Conservation (phyloP, 208 protist genomes). For the Acanthamoeba divionensis region DNA sequence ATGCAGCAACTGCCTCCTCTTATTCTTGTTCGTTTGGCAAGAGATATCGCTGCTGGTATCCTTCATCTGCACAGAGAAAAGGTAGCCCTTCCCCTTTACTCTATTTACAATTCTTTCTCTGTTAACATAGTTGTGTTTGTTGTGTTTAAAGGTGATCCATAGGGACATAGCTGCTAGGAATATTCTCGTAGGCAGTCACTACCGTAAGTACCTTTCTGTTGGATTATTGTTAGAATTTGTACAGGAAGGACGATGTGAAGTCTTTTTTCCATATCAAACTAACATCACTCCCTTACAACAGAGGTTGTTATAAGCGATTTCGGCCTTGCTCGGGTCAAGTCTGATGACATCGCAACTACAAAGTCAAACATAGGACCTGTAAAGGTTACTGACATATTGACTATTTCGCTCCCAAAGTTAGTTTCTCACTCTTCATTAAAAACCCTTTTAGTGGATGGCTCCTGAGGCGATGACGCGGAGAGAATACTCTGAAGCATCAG, state of each 20-base stretch:
- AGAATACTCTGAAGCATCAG: conserved; percentile 43
- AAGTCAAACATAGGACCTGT: not conserved
- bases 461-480: conserved; percentile 1
- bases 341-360: not conserved
- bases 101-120: too few species aligned
- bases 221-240: not conserved
- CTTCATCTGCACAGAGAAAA: conserved; percentile 51
- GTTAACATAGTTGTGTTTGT: not conserved
- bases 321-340: not conserved
- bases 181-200: not conserved
- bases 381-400: conserved; percentile 1
- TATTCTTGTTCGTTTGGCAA: not conserved
- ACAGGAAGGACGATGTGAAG: too few species aligned
- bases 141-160: not conserved
- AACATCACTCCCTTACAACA: not conserved
- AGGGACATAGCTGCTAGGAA: conserved; percentile 10
- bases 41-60: conserved; percentile 30
- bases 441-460: conserved; percentile 19
- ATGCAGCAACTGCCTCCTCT: not conserved
- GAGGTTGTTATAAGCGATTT: conserved; percentile 35
- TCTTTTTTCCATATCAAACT: not conserved
- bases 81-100: too few species aligned
- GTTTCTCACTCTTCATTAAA: not conserved
- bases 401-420: not conserved
- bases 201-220: not conserved